Conservation (phyloP, 208 protist genomes). For the Tetramitus jugosus region DNA sequence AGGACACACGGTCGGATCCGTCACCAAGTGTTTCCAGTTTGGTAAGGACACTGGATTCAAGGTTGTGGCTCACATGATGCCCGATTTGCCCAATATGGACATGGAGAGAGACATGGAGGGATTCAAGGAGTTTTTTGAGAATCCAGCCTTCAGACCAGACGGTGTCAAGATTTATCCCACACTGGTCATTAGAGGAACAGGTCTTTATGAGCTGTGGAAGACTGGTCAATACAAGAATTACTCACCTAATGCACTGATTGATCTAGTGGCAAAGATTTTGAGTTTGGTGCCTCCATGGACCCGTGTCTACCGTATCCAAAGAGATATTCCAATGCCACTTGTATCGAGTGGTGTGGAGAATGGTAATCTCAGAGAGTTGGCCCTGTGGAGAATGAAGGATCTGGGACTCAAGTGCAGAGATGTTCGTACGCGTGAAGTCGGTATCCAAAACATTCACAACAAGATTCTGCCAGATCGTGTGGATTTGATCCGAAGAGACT, state of each 20-base stretch:
- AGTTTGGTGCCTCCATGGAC: slow-evolving; percentile 94
- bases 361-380: slow-evolving; percentile 91
- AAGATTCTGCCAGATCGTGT: slow-evolving; percentile 24
- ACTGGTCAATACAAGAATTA: slow-evolving; percentile 85
- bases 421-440: slow-evolving; percentile 84
- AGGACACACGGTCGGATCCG: slow-evolving; percentile 83
- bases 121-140: slow-evolving; percentile 88
- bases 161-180: slow-evolving; percentile 98
- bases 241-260: slow-evolving; percentile 69
- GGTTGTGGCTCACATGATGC: slow-evolving; percentile 85
- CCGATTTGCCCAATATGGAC: slow-evolving; percentile 90
- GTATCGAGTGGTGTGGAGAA: slow-evolving; percentile 90
- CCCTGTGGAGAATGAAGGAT: slow-evolving; percentile 71
- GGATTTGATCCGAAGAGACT: slow-evolving; percentile 75
- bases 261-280: slow-evolving; percentile 87
- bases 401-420: slow-evolving; percentile 77
- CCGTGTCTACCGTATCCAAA: slow-evolving; percentile 91
- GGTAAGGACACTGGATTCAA: slow-evolving; percentile 96
- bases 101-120: slow-evolving; percentile 81
- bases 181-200: slow-evolving; percentile 96
- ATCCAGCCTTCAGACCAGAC: slow-evolving; percentile 87
- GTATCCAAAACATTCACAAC: slow-evolving; percentile 16
- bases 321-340: slow-evolving; percentile 96
- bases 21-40: slow-evolving; percentile 81
- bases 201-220: slow-evolving; percentile 91